Percentiles rank a stretch among this genome's conserved stretches.
Conservation (phyloP, 164 flowering plant genomes). For the Tetracentron sinense region DNA sequence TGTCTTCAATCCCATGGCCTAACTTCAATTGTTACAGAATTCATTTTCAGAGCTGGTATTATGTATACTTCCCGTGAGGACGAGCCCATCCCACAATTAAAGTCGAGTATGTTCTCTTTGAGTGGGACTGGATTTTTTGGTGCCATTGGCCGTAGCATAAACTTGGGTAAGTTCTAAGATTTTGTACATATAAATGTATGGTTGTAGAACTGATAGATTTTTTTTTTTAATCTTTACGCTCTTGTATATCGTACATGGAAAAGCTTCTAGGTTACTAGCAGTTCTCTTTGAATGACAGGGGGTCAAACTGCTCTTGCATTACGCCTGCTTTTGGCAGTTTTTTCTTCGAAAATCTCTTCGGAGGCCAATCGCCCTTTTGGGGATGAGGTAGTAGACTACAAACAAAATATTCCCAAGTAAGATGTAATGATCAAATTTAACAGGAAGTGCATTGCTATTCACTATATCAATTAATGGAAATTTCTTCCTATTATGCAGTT, state of each 20-base stretch:
- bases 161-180: slow-evolving; percentile 53
- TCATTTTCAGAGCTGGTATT: slow-evolving; percentile 99
- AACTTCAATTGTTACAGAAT: slow-evolving; percentile 58
- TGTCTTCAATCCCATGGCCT: slow-evolving; percentile 25
- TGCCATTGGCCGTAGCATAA: slow-evolving; percentile 79
- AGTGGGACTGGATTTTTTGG: slow-evolving; percentile 79
- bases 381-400: slow-evolving; percentile 62
- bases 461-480: neutral
- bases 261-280: neutral
- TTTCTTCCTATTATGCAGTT: slow-evolving; percentile 44
- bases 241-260: too few relatives aligned
- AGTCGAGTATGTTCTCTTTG: slow-evolving; percentile 71
- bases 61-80: slow-evolving; percentile 58
- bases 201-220: too few relatives aligned
- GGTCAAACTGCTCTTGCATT: slow-evolving; percentile 91
- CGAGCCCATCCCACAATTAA: slow-evolving; percentile 33
- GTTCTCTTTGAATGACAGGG: slow-evolving; percentile 34
- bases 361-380: slow-evolving; percentile 76
- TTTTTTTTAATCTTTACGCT: too few relatives aligned
- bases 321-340: slow-evolving; percentile 71
- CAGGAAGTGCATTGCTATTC: neutral
- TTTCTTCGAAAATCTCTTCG: slow-evolving; percentile 84
- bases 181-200: neutral
- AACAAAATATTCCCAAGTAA: too few relatives aligned
- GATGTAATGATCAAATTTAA: neutral